Evolutionary conservation across 2,329 filamentous ascomycete species (phyloP), one percentile per base, ranked within the genome.

Genomic region (Penicillium nordicum): DNA sequence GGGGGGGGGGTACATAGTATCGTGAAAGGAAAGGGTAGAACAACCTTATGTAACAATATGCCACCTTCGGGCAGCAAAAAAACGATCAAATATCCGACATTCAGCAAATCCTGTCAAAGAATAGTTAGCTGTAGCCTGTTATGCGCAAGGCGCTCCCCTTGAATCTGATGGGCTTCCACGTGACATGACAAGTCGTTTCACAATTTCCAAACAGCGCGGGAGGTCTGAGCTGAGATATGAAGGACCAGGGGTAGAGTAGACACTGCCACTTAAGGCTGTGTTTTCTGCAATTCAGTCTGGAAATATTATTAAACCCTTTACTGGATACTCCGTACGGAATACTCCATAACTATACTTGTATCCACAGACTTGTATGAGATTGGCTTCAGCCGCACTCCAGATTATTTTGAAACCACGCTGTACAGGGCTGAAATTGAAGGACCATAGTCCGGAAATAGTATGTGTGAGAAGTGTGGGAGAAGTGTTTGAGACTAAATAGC

Each of bases 101-200:
- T 23, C 18, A 34, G 18, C n/a, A 14, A 45, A 27, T 1, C 27
- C 11, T 12, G 25, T 12, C 29, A 25, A 25, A n/a, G 7, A 9
- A 50, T 25, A 18, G 18, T 18, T 18, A 18, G 21, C 29, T 46
- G n/a, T n/a, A n/a, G n/a, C n/a, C n/a, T n/a, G 18, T 18, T 23
- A 30, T 30, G 6, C 10, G 42, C 23, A 36, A 38, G 51, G 32
- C 38, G 14, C 23, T 41, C 12, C 9, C 23, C 25, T 49, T 30
- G 14, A 54, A 42, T 54, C n/a, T 16, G 32, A 43, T 41, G 25
- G 27, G 43, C n/a, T 18, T 29, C 30, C 57, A 59, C 57, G 58
- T 61, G 57, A 63, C 41, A 60, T 50, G 14, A 40, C 34, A 48
- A n/a, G 30, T 29, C 29, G 59, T 63, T 61, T 63, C 61, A 61